phyloP scores from a whole-genome alignment of 2,329 filamentous ascomycete species.

The Ceratocystis diversiconidia region DNA sequence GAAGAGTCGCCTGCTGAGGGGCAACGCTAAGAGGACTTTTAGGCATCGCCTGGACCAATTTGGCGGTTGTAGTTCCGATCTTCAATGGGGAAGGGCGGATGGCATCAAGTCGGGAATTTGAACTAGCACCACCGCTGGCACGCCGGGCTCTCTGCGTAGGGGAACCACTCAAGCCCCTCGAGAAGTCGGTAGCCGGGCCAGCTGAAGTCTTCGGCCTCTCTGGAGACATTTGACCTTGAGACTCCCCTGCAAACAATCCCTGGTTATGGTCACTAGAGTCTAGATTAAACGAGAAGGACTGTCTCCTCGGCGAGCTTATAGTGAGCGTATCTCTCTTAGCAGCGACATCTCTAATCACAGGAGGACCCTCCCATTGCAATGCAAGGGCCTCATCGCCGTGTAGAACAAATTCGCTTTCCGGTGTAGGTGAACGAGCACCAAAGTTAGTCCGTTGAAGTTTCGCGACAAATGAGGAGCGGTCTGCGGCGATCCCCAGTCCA shows the following conservation, averaged over 20 bases:
- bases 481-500: background rate
- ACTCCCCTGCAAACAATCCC: background rate
- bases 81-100: constrained; percentile 13
- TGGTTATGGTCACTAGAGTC: background rate
- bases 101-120: constrained; percentile 8
- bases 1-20: constrained; percentile 7
- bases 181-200: constrained; percentile 2
- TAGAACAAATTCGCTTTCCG: constrained; percentile 12
- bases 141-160: background rate
- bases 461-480: constrained; percentile 7
- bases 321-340: constrained; percentile 39
- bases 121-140: background rate
- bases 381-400: constrained; percentile 27
- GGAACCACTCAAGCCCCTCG: background rate
- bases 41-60: constrained; percentile 9
- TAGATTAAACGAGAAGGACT: constrained; percentile 37
- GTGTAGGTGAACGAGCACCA: constrained; percentile 12
- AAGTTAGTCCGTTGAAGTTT: constrained; percentile 2
- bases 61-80: background rate
- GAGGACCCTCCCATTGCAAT: constrained; percentile 23
- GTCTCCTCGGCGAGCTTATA: constrained; percentile 31
- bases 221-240: background rate
- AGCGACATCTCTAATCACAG: constrained; percentile 34
- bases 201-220: constrained; percentile 15
- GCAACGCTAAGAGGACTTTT: constrained; percentile 13